Conservation (phyloP, 2,329 filamentous ascomycete species). For the Xylogone sp. region DNA sequence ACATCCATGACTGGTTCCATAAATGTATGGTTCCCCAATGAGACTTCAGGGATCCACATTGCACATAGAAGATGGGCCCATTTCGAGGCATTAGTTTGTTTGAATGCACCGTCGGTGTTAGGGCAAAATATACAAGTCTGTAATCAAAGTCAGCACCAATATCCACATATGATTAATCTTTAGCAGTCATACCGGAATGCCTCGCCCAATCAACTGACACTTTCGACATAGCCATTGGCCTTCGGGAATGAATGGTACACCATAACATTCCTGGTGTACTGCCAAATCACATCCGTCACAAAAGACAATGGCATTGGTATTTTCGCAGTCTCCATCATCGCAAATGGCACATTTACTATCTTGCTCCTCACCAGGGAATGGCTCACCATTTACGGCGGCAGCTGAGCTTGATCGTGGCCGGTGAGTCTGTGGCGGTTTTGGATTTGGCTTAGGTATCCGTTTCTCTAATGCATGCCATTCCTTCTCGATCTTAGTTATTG, state of each 20-base stretch:
- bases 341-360: constrained; percentile 98
- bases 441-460: constrained; percentile 93
- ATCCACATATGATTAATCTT: not conserved
- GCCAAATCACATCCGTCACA: constrained; percentile 97
- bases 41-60: constrained; percentile 98
- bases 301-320: constrained; percentile 98
- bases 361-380: constrained; percentile 82
- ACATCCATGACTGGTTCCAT: constrained; percentile 99
- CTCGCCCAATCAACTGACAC: constrained; percentile 90
- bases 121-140: constrained; percentile 97
- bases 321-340: constrained; percentile 98
- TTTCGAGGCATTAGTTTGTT: constrained; percentile 92
- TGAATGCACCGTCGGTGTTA: constrained; percentile 96
- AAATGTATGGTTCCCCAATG: constrained; percentile 90
- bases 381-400: constrained; percentile 92
- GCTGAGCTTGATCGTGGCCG: constrained; percentile 89
- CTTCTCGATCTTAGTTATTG: constrained; percentile 98
- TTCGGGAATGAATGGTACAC: constrained; percentile 96
- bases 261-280: constrained; percentile 98
- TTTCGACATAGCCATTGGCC: constrained; percentile 98
- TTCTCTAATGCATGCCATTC: constrained; percentile 97
- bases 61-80: constrained; percentile 97
- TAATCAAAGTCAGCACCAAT: constrained; percentile 12
- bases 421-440: constrained; percentile 92
- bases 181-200: constrained; percentile 65